A percentile compares a stretch with the other conserved stretches of the same genome.
Conservation (phyloP, 2,329 filamentous ascomycete genomes). For the Lizonia empirigonia region DNA sequence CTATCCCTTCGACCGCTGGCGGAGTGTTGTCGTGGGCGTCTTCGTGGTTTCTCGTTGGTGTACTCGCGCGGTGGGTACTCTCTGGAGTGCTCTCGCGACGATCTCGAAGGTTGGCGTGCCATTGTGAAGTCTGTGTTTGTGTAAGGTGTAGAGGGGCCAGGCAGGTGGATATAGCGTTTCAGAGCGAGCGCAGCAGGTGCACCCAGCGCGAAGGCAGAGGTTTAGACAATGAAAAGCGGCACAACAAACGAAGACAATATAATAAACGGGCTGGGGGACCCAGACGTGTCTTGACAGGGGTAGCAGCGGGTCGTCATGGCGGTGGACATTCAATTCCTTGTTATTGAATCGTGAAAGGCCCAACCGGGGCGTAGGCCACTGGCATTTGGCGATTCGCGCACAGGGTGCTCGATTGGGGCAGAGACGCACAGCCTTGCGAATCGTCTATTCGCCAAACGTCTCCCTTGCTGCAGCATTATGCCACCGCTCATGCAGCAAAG, state of each 20-base stretch:
- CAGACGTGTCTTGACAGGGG: slow-evolving; percentile 10
- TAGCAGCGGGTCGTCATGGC: slow-evolving; percentile 25
- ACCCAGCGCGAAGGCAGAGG: slow-evolving; percentile 15
- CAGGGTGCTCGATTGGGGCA: slow-evolving; percentile 12
- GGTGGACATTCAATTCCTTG: slow-evolving; percentile 24
- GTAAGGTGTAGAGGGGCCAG: neutral
- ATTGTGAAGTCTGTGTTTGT: slow-evolving; percentile 15
- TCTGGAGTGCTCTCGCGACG: slow-evolving; percentile 17
- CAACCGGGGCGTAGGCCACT: slow-evolving; percentile 8
- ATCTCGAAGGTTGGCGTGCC: slow-evolving; percentile 24
- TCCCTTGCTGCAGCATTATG: slow-evolving; percentile 5
- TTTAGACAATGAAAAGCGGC: slow-evolving; percentile 3
- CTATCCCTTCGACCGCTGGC: slow-evolving; percentile 17
- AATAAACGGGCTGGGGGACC: slow-evolving; percentile 12
- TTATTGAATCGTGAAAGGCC: slow-evolving; percentile 22
- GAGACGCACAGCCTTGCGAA: slow-evolving; percentile 12
- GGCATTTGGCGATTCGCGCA: slow-evolving; percentile 14
- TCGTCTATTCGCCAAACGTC: slow-evolving; percentile 11
- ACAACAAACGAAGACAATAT: slow-evolving; percentile 7
- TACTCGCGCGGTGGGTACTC: slow-evolving; percentile 27
- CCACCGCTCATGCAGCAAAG: slow-evolving; percentile 8
- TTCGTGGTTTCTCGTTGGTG: slow-evolving; percentile 31
- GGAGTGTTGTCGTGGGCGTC: slow-evolving; percentile 19
- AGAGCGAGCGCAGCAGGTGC: slow-evolving; percentile 19
- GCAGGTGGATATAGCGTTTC: slow-evolving; percentile 16